Evolutionary conservation across 257 asterid species (phyloP), one percentile per base, ranked within the genome.

Genomic region (Rauvolfia tetraphylla): DNA sequence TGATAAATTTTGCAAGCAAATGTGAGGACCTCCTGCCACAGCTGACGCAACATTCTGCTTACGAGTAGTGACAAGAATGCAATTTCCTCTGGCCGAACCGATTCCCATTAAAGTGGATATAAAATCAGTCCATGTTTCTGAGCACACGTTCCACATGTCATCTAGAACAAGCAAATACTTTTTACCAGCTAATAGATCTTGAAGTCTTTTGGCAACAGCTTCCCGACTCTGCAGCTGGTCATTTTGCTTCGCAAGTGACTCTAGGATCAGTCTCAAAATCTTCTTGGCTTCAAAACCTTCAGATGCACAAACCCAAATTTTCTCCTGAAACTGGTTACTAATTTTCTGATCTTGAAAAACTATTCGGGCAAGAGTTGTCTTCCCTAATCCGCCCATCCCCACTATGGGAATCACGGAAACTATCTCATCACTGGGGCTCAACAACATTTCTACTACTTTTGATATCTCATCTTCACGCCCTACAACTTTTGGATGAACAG

Each of bases 301-400:
- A 4, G 85, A 79, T 44, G 70, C 71, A 44, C 76, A 76, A 0
- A 79, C 76, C 84, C 84, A 86, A 29, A 79, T 34, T 71, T 27
- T 76, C 5, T 33, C 9, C 3, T 8, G 72, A 71, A 79, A 86
- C 10, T 56, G 71, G 0, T 12, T 3, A 6, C 31, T 1, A 17
- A 81, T 49, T 4, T 27, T 10, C n/a, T 68, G 49, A 62, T 86
- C 31, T 22, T 61, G 33, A 15, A 18, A 83, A 48, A 84, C 57
- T 12, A 1, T 1, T 25, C 75, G 74, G 0, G 85, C 80, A 31
- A 86, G 9, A 8, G 84, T 81, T 10, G 83, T 73, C 44, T 61
- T 73, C 22, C 83, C 80, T 44, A 72, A 27, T 12, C 81, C 83
- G 0, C 81, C 83, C 83, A 76, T 79, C 0, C 79, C 79, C 1